Base-by-base conservation (phyloP, 129 eudicot species). In the Flaveria bidentis region DNA sequence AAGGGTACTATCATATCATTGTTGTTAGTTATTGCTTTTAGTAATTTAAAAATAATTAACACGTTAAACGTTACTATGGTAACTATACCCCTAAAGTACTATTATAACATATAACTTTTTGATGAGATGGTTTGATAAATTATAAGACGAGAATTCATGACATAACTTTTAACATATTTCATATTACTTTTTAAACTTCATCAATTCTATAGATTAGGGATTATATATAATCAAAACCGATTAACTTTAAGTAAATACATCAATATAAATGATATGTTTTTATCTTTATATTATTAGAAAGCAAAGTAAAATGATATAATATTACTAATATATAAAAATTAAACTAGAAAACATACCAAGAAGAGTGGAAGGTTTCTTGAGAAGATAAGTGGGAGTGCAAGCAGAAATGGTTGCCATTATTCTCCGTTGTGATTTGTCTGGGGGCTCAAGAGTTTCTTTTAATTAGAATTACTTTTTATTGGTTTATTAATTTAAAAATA, bases 351-450 rank as follows among this genome's bases (percentile, higher is more conserved):
- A 61, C 75, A 63, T 80, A 93, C 97, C 98, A 63, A 91, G 85
- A 72, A 83, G 76, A 70, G 85, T 46, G 26, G 87, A 71, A 80
- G 79, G 64, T 65, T 66, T 80, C 16, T 66, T 80, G 79, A 82
- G 78, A 85, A 79, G 79, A 93, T 80, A 63, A 41, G 88, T 74
- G 6, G 88, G 74, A 74, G 89, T 73, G 91, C 82, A 88, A 69
- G 90, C 91, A 6, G 91, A 82, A 79, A 91, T 74, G 87, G 93
- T 75, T 73, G 93, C 93, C 97, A 93, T 93, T 80, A 72, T 68
- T 64, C 49, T 56, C 5, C 11, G 20, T 26, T 80, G 16, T 60
- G 47, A 73, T 69, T 75, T 58, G 76, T 36, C 49, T 64, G 78
- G 42, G 67, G 63, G 30, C 42, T 23, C 13, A 53, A 49, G 51